These are phyloP conservation scores for Oropetium thomaeum DNA, from an alignment of 176 grass and related monocot species.

Conservation along the genomic window DNA sequence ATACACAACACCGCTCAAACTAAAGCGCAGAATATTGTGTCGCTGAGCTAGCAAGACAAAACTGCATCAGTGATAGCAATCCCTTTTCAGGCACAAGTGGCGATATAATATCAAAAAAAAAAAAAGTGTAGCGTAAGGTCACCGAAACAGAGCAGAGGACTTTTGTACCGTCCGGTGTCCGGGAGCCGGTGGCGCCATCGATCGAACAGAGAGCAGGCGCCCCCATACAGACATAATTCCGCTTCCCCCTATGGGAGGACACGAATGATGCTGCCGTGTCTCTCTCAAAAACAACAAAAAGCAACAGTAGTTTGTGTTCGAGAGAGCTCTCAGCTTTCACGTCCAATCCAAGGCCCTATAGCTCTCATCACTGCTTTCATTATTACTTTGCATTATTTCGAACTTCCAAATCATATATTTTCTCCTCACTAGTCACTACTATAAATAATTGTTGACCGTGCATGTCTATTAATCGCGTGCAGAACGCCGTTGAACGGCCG, in stretches of 20 bases:
- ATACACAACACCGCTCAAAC: too few species aligned
- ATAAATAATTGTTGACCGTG: too few species aligned
- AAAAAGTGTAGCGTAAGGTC: conserved; percentile 10
- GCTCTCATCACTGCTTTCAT: not conserved
- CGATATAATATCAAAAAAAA: not conserved
- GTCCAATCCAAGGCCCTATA: not conserved
- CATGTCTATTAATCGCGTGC: too few species aligned
- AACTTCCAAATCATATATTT: too few species aligned
- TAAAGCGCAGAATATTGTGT: too few species aligned
- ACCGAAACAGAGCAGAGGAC: not conserved
- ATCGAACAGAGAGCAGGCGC: conserved; percentile 12
- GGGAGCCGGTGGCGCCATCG: conserved; percentile 29
- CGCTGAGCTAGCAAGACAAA: conserved; percentile 49
- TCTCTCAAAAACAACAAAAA: conserved; percentile 32
- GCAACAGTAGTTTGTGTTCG: too few species aligned
- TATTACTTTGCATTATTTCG: not conserved
- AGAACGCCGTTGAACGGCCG: conserved; percentile 85
- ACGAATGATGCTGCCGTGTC: conserved; percentile 31
- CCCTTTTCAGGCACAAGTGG: conserved; percentile 5
- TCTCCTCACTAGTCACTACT: too few species aligned
- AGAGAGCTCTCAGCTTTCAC: not conserved
- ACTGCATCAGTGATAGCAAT: conserved; percentile 24
- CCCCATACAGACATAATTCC: conserved; percentile 20
- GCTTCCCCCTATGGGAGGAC: conserved; percentile 1
- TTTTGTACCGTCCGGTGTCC: conserved; percentile 40